A percentile compares a stretch with the other conserved stretches of the same genome.
Conservation (phyloP, 2,329 filamentous ascomycete species). For the Emmonsia crescens region DNA sequence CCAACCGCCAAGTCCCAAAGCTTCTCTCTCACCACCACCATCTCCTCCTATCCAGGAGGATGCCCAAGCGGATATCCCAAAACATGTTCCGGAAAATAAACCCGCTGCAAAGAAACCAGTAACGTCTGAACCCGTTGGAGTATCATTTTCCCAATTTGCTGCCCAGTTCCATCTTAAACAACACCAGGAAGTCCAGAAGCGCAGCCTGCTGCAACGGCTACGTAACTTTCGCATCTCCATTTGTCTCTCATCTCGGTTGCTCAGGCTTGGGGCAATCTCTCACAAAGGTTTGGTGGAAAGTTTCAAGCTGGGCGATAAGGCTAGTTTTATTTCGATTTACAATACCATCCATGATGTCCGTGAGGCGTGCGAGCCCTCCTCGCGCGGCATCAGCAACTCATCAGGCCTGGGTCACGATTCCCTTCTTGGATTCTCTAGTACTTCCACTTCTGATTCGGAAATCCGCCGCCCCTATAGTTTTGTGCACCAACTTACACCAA, state of each 20-base stretch:
- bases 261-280: conserved; percentile 31
- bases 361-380: conserved; percentile 30
- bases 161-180: conserved; percentile 31
- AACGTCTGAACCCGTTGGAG: conserved; percentile 16
- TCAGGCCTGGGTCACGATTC: conserved; percentile 26
- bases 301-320: conserved; percentile 36
- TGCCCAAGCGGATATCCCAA: not conserved
- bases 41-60: not conserved
- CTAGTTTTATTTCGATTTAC: conserved; percentile 34
- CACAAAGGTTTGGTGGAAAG: conserved; percentile 37
- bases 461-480: conserved; percentile 28
- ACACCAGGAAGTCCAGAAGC: conserved; percentile 32
- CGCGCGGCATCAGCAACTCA: conserved; percentile 4
- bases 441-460: conserved; percentile 27
- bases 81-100: conserved; percentile 18
- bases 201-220: conserved; percentile 29
- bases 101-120: conserved; percentile 1
- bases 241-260: conserved; percentile 32
- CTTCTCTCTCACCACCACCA: not conserved
- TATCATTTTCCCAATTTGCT: conserved; percentile 37
- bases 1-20: not conserved
- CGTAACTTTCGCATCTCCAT: conserved; percentile 33
- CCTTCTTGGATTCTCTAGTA: conserved; percentile 20
- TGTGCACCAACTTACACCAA: conserved; percentile 58
- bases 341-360: conserved; percentile 35